These are phyloP conservation scores for Quercus gilva DNA, from an alignment of 306 rosid genomes.

Conservation along the genomic window DNA sequence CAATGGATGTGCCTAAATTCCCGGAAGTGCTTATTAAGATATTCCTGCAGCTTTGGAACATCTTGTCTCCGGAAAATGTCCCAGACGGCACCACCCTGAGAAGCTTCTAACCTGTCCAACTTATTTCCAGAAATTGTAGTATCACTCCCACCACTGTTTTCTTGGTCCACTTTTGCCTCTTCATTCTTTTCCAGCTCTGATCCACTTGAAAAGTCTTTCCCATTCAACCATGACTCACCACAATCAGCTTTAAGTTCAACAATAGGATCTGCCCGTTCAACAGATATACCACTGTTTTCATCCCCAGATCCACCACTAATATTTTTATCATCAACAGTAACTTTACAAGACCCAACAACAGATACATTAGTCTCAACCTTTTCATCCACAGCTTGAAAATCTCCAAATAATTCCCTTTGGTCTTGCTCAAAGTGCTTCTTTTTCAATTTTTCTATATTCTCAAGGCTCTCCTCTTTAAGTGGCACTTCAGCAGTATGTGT, in stretches of 20 bases:
- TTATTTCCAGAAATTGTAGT: conserved; percentile 2
- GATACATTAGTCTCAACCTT: not conserved
- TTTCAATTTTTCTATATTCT: conserved; percentile 33
- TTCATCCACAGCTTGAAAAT: conserved; percentile 7
- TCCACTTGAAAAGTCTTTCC: not conserved
- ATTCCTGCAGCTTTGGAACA: conserved; percentile 72
- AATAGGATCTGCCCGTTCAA: conserved; percentile 4
- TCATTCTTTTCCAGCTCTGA: conserved; percentile 2
- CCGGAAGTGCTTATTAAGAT: conserved; percentile 63
- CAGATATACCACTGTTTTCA: not conserved
- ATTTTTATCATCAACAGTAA: conserved; percentile 5
- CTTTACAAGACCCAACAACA: conserved; percentile 1
- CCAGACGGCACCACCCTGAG: conserved; percentile 82
- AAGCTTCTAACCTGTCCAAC: conserved; percentile 21
- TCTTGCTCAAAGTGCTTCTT: conserved; percentile 52
- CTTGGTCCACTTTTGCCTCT: conserved; percentile 24
- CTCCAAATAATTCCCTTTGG: conserved; percentile 39
- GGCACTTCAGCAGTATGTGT: conserved; percentile 58
- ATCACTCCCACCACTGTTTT: conserved; percentile 9
- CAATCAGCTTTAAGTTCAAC: not conserved
- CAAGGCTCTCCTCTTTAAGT: not conserved
- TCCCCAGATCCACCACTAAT: conserved; percentile 2
- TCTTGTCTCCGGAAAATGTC: conserved; percentile 90
- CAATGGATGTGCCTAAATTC: conserved; percentile 75
- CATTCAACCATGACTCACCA: not conserved